A percentile compares a stretch with the other conserved stretches of the same genome.
Evolutionary conservation across 169 alveolate genomes (phyloP).

Genomic region (Eimeria necatrix): DNA sequence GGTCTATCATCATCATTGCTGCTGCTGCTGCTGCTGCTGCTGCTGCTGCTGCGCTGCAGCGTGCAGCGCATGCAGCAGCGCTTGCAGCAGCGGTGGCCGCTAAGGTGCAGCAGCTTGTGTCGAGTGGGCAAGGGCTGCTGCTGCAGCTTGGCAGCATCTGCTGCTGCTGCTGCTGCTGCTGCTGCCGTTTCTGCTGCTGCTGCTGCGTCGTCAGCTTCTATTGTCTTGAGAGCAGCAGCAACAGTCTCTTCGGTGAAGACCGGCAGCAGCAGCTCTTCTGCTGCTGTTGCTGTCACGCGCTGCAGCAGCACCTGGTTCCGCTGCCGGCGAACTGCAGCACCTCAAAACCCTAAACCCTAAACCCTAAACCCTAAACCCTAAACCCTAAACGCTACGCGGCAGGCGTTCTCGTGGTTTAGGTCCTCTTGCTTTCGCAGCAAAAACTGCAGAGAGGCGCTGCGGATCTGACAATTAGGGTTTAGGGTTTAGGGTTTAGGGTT

Average conservation of each 20-base stretch:
- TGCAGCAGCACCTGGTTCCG: not conserved
- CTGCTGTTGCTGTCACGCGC: not conserved
- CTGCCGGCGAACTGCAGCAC: not conserved
- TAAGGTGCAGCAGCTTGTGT: not conserved
- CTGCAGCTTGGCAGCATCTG: not conserved
- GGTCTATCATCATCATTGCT: not conserved
- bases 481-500: slow-evolving; percentile 33
- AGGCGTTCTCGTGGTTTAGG: too few species aligned
- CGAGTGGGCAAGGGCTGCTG: not conserved
- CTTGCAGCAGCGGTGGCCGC: slow-evolving; percentile 1
- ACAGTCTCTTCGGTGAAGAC: not conserved
- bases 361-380: not conserved
- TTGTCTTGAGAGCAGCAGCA: not conserved
- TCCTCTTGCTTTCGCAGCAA: too few species aligned
- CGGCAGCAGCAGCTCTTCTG: not conserved
- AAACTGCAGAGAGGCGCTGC: too few species aligned
- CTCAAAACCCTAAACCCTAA: too few species aligned
- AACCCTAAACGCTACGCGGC: not conserved
- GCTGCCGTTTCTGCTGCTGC: not conserved
- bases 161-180: not conserved
- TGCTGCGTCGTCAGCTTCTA: not conserved
- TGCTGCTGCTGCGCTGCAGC: slow-evolving; percentile 1
- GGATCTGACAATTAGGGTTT: not conserved
- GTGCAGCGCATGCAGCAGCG: not conserved
- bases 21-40: slow-evolving; percentile 13